These are phyloP conservation scores for Colletotrichum phormii DNA, from an alignment of 2,329 filamentous ascomycete genomes.

Conservation along the genomic window DNA sequence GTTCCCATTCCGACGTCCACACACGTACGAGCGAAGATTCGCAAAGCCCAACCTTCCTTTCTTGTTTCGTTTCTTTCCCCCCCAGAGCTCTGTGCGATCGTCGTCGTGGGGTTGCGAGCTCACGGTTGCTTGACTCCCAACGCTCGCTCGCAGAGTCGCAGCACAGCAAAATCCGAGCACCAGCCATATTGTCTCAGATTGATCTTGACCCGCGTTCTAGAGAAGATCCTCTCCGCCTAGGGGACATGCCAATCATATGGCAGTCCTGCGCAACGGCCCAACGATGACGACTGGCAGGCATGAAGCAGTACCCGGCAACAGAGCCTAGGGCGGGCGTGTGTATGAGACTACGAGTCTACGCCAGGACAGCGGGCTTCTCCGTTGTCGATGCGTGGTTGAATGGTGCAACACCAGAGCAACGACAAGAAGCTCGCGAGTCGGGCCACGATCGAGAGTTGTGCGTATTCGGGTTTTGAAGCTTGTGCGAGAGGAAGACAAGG, in stretches of 20 bases:
- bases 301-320: not conserved
- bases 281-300: constrained; percentile 1
- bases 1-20: not conserved
- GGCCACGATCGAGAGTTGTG: not conserved
- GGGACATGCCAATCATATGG: not conserved
- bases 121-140: not conserved
- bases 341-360: too few species aligned
- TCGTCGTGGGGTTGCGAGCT: not conserved
- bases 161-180: not conserved
- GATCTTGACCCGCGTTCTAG: not conserved
- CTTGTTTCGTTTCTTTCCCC: not conserved
- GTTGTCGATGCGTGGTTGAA: not conserved
- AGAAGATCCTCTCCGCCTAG: not conserved
- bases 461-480: not conserved
- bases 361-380: not conserved
- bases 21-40: not conserved
- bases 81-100: not conserved
- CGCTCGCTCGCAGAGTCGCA: too few species aligned
- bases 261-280: not conserved
- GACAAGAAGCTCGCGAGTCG: not conserved
- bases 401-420: not conserved
- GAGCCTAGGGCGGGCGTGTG: not conserved
- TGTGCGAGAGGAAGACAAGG: not conserved
- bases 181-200: not conserved
- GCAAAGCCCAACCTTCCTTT: not conserved